Conservation (phyloP, 192 early-diverging fungal species). For the Coemansia sp. region DNA sequence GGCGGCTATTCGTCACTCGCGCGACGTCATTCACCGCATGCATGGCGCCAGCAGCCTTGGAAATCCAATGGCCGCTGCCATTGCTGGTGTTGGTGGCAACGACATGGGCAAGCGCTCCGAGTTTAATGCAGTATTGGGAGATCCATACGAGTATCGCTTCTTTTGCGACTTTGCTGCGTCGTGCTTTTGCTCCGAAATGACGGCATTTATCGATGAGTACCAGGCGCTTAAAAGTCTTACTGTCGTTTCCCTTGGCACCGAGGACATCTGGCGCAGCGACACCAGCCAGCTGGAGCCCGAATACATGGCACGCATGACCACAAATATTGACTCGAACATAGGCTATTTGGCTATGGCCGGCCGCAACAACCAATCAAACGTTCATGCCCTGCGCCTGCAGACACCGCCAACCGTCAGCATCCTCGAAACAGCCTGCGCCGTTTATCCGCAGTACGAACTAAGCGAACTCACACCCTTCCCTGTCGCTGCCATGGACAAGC, state of each 20-base stretch:
- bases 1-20: constrained; percentile 34
- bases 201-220: constrained; percentile 50
- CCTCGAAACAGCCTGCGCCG: constrained; percentile 37
- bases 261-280: constrained; percentile 42
- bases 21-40: constrained; percentile 36
- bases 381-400: constrained; percentile 28
- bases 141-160: constrained; percentile 45
- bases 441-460: constrained; percentile 37
- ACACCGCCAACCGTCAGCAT: constrained; percentile 44
- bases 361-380: constrained; percentile 13
- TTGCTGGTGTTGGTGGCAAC: constrained; percentile 26
- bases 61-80: constrained; percentile 27
- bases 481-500: constrained; percentile 45
- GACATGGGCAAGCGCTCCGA: constrained; percentile 33
- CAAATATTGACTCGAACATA: constrained; percentile 16
- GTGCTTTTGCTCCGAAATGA: constrained; percentile 54
- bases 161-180: constrained; percentile 53
- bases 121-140: constrained; percentile 36
- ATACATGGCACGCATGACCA: constrained; percentile 31
- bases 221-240: constrained; percentile 43
- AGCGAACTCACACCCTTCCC: constrained; percentile 41
- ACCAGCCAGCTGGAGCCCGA: constrained; percentile 34
- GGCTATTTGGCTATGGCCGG: constrained; percentile 35
- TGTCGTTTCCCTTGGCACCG: constrained; percentile 29
- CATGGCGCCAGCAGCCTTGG: constrained; percentile 34